Percentiles rank a stretch among this genome's conserved stretches.
Evolutionary conservation across 2,329 filamentous ascomycete species (phyloP).

Genomic region (Diaporthe sp.): DNA sequence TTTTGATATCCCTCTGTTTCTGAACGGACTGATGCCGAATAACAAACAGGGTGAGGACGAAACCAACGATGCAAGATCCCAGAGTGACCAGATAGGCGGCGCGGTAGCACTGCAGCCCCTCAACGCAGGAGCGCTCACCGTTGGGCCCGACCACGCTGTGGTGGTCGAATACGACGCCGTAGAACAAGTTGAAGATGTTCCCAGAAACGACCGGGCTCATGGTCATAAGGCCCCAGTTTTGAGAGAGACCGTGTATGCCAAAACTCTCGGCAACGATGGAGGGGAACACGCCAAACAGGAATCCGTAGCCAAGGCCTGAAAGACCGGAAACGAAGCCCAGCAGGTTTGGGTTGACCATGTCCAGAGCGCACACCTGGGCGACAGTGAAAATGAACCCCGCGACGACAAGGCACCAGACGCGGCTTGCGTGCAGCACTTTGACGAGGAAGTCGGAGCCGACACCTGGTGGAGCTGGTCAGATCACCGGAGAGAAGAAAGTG

Average conservation of each 20-base stretch:
- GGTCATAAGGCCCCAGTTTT: constrained; percentile 98
- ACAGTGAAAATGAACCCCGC: constrained; percentile 82
- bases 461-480: constrained; percentile 58
- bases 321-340: constrained; percentile 83
- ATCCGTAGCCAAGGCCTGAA: constrained; percentile 90
- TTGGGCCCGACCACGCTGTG: constrained; percentile 77
- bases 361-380: constrained; percentile 82
- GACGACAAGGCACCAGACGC: constrained; percentile 89
- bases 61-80: constrained; percentile 74
- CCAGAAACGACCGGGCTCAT: constrained; percentile 87
- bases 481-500: background rate
- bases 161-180: constrained; percentile 83
- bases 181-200: constrained; percentile 93
- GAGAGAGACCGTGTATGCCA: constrained; percentile 86
- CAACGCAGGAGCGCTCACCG: constrained; percentile 78
- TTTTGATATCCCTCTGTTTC: constrained; percentile 50
- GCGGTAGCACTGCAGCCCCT: constrained; percentile 84
- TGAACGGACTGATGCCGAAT: constrained; percentile 68
- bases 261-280: constrained; percentile 91
- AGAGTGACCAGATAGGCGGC: constrained; percentile 85
- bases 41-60: constrained; percentile 76
- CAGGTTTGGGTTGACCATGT: constrained; percentile 79
- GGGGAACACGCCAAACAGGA: constrained; percentile 93
- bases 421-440: constrained; percentile 81
- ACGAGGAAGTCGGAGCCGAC: constrained; percentile 93